These are phyloP conservation scores for Naegleria gruberi DNA, from an alignment of 208 protist species.

Conservation along the genomic window DNA sequence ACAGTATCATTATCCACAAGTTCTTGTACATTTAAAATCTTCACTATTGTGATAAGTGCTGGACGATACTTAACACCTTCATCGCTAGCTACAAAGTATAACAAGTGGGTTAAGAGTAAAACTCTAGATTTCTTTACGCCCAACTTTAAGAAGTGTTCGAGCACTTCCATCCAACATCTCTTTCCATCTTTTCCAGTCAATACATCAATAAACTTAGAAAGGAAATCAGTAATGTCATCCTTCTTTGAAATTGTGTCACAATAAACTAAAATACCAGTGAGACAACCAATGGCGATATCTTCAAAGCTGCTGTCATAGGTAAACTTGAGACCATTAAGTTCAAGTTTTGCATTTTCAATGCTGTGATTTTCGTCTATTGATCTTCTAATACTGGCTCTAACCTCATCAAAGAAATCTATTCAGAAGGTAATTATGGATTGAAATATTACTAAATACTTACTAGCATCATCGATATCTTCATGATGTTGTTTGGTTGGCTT, in stretches of 20 bases:
- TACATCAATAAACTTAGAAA: not conserved
- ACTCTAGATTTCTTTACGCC: not conserved
- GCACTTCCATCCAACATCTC: conserved; percentile 10
- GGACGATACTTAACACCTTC: conserved; percentile 15
- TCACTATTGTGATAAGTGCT: conserved; percentile 25
- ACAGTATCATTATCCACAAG: conserved; percentile 30
- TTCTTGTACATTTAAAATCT: conserved; percentile 32
- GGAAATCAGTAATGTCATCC: not conserved
- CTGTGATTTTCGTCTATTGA: conserved; percentile 32
- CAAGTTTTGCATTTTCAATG: conserved; percentile 33
- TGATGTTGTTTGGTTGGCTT: no score
- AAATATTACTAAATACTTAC: not conserved
- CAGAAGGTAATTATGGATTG: not conserved
- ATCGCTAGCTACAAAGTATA: conserved; percentile 31
- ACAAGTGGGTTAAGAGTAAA: conserved; percentile 31
- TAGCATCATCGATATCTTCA: not conserved
- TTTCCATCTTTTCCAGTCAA: not conserved
- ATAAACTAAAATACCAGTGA: conserved; percentile 19
- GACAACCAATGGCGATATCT: conserved; percentile 24
- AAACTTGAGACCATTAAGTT: conserved; percentile 45
- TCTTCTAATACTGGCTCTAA: conserved; percentile 18
- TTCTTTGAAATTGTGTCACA: not conserved
- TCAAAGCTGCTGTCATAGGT: conserved; percentile 32
- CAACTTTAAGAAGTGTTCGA: conserved; percentile 22
- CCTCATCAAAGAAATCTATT: conserved; percentile 27